Conservation (phyloP, 2,329 filamentous ascomycete species). For the Xylariales sp. region DNA sequence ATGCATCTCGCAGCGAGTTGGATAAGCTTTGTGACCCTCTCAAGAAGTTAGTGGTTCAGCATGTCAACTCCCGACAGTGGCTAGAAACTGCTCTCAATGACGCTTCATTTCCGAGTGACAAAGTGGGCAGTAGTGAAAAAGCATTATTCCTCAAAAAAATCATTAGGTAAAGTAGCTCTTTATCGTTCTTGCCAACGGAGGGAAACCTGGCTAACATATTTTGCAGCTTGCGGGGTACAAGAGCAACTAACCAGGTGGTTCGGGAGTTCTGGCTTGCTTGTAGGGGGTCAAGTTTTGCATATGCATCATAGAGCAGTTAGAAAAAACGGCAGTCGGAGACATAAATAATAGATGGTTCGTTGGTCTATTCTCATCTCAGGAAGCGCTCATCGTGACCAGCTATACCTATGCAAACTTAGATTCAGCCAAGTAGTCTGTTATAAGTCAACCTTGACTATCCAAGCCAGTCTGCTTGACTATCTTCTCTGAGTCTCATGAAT, state of each 20-base stretch:
- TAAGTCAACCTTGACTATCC: too few relatives aligned
- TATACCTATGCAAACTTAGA: too few relatives aligned
- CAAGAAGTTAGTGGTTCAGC: slow-evolving; percentile 59
- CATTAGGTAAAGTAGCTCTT: slow-evolving; percentile 55
- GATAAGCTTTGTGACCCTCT: slow-evolving; percentile 68
- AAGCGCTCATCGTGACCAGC: too few relatives aligned
- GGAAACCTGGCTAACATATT: too few relatives aligned
- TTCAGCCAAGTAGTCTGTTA: too few relatives aligned
- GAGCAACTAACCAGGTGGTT: slow-evolving; percentile 62
- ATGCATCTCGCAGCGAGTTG: slow-evolving; percentile 66
- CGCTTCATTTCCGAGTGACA: slow-evolving; percentile 54
- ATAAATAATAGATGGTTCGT: too few relatives aligned
- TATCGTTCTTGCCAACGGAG: too few relatives aligned
- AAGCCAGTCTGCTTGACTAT: too few relatives aligned
- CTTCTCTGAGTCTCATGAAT: too few relatives aligned
- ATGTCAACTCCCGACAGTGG: slow-evolving; percentile 55
- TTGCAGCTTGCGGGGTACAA: slow-evolving; percentile 59
- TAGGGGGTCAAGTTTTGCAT: slow-evolving; percentile 57
- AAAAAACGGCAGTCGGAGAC: too few relatives aligned
- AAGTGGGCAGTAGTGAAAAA: slow-evolving; percentile 57
- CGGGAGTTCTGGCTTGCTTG: slow-evolving; percentile 71
- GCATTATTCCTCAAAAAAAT: slow-evolving; percentile 62
- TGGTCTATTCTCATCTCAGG: too few relatives aligned
- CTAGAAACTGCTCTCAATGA: slow-evolving; percentile 55
- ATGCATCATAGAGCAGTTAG: slow-evolving; percentile 52